These are phyloP conservation scores for Aristolochia californica DNA, from an alignment of 164 flowering plant genomes.

Conservation along the genomic window DNA sequence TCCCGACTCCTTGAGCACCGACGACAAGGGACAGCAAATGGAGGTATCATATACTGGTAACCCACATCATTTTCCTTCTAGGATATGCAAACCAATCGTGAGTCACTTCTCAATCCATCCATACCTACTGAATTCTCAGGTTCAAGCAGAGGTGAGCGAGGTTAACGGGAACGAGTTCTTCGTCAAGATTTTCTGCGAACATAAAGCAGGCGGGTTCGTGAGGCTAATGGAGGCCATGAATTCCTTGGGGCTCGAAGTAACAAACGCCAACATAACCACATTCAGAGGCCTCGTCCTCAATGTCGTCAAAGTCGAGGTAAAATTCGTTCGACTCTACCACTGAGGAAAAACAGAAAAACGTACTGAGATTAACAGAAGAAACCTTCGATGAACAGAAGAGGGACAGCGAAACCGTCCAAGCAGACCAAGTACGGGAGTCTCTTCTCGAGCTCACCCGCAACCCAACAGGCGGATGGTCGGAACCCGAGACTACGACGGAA, in stretches of 20 bases:
- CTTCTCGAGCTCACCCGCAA: constrained; percentile 59
- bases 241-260: constrained; percentile 72
- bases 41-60: constrained; percentile 51
- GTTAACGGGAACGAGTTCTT: constrained; percentile 61
- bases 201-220: constrained; percentile 65
- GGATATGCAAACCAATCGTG: no score
- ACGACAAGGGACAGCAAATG: constrained; percentile 63
- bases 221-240: constrained; percentile 74
- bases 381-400: constrained; percentile 53
- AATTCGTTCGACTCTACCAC: no score
- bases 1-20: constrained; percentile 18
- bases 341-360: no score
- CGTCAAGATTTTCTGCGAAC: constrained; percentile 70
- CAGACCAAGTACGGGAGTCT: constrained; percentile 70
- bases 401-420: constrained; percentile 61
- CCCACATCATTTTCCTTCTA: no score
- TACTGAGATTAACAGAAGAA: no score
- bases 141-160: constrained; percentile 71
- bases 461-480: constrained; percentile 28
- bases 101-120: neutral
- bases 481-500: constrained; percentile 17
- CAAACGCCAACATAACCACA: constrained; percentile 62
- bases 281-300: constrained; percentile 49
- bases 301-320: constrained; percentile 74
- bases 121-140: constrained; percentile 16